Conservation (phyloP, 2,329 filamentous ascomycete genomes). For the Fusarium annulatum region DNA sequence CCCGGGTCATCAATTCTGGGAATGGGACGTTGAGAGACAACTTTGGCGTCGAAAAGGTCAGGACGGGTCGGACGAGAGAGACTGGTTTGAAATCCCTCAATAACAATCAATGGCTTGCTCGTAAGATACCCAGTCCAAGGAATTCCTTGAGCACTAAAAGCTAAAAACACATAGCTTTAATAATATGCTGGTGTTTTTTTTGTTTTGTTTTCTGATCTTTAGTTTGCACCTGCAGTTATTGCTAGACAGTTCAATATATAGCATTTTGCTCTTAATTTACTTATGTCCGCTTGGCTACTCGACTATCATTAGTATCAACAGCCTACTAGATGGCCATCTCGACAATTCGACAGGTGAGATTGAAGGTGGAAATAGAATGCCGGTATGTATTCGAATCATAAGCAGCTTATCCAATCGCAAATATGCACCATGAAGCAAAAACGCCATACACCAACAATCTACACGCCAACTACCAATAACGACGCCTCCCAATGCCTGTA, state of each 20-base stretch:
- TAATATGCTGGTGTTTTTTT: neutral
- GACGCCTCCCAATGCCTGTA: constrained; percentile 30
- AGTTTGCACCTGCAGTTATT: neutral
- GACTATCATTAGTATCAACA: neutral
- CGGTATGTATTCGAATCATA: constrained; percentile 11
- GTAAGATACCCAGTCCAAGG: neutral
- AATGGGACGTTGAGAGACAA: constrained; percentile 19
- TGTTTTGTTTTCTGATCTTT: neutral
- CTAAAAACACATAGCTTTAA: neutral
- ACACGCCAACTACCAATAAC: constrained; percentile 6
- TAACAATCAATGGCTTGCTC: constrained; percentile 3
- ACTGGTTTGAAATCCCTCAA: constrained; percentile 21
- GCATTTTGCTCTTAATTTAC: neutral
- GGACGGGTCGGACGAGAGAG: constrained; percentile 4
- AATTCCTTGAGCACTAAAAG: neutral
- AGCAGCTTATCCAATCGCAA: constrained; percentile 13
- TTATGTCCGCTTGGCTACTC: neutral
- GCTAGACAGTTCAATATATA: neutral
- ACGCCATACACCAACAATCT: constrained; percentile 32
- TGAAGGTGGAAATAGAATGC: neutral
- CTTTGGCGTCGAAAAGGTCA: constrained; percentile 17
- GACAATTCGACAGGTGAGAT: neutral
- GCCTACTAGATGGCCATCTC: neutral
- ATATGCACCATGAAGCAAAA: constrained; percentile 25
- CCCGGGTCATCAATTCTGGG: constrained; percentile 18